Base-by-base conservation (phyloP, 2,329 filamentous ascomycete genomes). In the Escovopsis sp. region DNA sequence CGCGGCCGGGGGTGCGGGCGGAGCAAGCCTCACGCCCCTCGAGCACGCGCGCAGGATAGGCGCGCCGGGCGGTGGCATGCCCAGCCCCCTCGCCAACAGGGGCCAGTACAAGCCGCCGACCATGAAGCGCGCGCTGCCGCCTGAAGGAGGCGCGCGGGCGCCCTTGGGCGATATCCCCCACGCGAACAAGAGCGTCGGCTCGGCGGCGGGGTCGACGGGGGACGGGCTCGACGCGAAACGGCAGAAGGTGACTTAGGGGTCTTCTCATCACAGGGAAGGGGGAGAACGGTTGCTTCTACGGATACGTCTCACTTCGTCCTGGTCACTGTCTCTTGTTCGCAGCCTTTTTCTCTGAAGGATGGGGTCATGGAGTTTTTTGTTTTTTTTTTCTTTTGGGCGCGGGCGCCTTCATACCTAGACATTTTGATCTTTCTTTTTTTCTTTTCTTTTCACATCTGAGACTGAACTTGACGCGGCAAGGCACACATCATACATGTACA, bases 31-130 rank as follows among this genome's bases (percentile, higher is more conserved):
- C 48, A 70, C 74, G 5, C 65, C 70, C 9, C 51, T 77, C 1
- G 72, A 74, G 43, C 61, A 70, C 4, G 53, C 68, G 7, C 65
- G 76, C 31, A 68, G 72, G 39, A 79, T 81, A 42, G 76, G 76
- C 0, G 74, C 69, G 0, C 76, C 76, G 0, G 66, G 65, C 8
- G 8, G 8, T 4, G 67, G 60, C 12, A 56, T 62, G 0, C 65
- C 63, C n/a, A 79, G 73, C 53, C 74, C 75, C 10, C 61, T 77
- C 35, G 67, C 62, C 8, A 80, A 79, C 50, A 62, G 75, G 29
- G 63, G 64, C n/a, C 67, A 68, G 48, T 81, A 78, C 48, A 68
- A 68, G 13, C 74, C 74, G 10, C 71, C 70, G 2, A 76, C 73
- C 1, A 72, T 78, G 61, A 76, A 75, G 56, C 61, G 72, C 29